phyloP scores from a whole-genome alignment of 495 filamentous ascomycete species.

The Tetracladium setigerum region DNA sequence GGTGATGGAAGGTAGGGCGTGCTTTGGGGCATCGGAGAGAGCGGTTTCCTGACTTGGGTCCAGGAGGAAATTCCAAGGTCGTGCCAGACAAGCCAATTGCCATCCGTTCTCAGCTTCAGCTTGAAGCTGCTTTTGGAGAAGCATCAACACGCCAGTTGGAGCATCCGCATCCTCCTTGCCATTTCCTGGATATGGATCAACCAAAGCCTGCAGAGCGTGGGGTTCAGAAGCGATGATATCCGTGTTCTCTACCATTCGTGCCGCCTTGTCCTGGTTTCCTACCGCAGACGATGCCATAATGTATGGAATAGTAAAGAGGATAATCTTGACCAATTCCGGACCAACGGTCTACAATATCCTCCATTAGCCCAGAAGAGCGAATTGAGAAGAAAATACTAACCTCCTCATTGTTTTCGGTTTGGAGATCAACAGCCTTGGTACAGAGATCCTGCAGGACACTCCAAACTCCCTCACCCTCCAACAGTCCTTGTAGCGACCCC shows the following conservation, averaged over 20 bases:
- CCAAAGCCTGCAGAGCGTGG: slow-evolving; percentile 71
- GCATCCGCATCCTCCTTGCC: slow-evolving; percentile 42
- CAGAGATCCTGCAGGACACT: slow-evolving; percentile 79
- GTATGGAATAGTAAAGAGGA: slow-evolving; percentile 88
- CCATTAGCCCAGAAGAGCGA: slow-evolving; percentile 29
- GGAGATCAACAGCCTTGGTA: slow-evolving; percentile 72
- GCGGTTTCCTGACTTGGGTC: slow-evolving; percentile 45
- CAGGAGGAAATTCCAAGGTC: slow-evolving; percentile 63
- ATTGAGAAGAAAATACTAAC: slow-evolving; percentile 39
- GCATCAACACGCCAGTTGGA: slow-evolving; percentile 64
- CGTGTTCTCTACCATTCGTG: slow-evolving; percentile 79
- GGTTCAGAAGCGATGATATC: slow-evolving; percentile 82
- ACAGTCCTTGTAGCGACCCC: slow-evolving; percentile 68
- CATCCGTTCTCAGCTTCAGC: slow-evolving; percentile 60
- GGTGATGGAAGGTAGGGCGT: slow-evolving; percentile 63
- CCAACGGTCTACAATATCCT: slow-evolving; percentile 48
- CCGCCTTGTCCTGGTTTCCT: slow-evolving; percentile 60
- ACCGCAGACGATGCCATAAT: slow-evolving; percentile 64
- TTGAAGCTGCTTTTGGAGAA: slow-evolving; percentile 82
- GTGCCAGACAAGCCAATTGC: slow-evolving; percentile 74
- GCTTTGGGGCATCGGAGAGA: slow-evolving; percentile 54
- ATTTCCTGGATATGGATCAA: slow-evolving; percentile 67
- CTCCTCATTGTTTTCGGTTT: slow-evolving; percentile 85
- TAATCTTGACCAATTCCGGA: slow-evolving; percentile 91
- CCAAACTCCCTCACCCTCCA: slow-evolving; percentile 83